Conservation (phyloP, 2,329 filamentous ascomycete genomes). For the Monilinia aucupariae region DNA sequence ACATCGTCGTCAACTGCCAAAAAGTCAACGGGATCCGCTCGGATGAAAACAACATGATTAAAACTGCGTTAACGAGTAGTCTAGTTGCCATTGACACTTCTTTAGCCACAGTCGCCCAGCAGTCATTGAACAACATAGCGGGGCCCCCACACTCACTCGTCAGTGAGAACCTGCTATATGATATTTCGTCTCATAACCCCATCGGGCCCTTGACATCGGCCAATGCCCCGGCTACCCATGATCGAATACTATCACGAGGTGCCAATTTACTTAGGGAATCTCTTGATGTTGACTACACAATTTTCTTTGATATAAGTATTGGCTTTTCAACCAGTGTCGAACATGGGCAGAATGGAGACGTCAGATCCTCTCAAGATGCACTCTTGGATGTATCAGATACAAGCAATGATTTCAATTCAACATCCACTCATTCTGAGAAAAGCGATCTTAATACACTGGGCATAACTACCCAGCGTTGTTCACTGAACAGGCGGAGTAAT, state of each 20-base stretch:
- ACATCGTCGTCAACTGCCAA: background rate
- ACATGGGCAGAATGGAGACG: background rate
- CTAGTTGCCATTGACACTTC: background rate
- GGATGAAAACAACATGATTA: background rate
- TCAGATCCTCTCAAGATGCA: background rate
- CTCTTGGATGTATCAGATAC: background rate
- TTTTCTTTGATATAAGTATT: conserved; percentile 20
- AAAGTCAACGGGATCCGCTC: background rate
- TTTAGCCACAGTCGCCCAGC: background rate
- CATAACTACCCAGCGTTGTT: background rate
- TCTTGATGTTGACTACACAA: conserved; percentile 20
- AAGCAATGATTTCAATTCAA: background rate
- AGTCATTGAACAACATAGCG: conserved; percentile 12
- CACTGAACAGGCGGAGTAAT: conserved; percentile 3
- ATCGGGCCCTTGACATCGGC: background rate
- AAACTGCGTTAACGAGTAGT: background rate
- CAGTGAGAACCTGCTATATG: background rate
- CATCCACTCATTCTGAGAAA: background rate
- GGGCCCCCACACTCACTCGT: background rate
- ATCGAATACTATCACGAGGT: conserved; percentile 15
- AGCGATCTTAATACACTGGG: background rate
- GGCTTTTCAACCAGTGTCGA: conserved; percentile 8
- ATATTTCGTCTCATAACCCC: background rate
- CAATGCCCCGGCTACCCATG: conserved; percentile 8
- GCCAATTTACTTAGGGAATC: conserved; percentile 22